Evolutionary conservation across 2,329 filamentous ascomycete species (phyloP).

Genomic region (Ceratocystis harringtonii): DNA sequence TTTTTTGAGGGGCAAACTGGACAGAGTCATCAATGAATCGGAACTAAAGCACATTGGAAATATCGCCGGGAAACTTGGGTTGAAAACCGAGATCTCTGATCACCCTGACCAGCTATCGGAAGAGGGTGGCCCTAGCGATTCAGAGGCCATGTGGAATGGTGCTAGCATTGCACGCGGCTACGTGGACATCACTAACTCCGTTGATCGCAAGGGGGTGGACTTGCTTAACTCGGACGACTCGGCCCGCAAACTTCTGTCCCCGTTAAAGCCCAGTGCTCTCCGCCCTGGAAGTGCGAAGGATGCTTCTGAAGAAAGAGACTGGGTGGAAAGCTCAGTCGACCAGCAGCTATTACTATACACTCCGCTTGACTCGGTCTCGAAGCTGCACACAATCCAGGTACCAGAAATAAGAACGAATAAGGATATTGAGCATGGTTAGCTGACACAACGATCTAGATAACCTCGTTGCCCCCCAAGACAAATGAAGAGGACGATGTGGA

Average conservation of each 20-base stretch:
- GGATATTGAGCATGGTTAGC: conserved; percentile 17
- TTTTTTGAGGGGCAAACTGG: conserved; percentile 52
- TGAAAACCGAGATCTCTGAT: too few species aligned
- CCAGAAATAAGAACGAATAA: conserved; percentile 15
- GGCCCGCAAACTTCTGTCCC: conserved; percentile 60
- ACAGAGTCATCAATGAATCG: conserved; percentile 28
- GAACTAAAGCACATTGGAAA: conserved; percentile 22
- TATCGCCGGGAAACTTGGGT: too few species aligned
- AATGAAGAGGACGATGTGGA: conserved; percentile 55
- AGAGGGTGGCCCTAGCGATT: neutral
- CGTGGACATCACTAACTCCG: conserved; percentile 63
- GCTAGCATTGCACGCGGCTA: conserved; percentile 66
- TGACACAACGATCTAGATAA: conserved; percentile 46
- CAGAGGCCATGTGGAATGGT: conserved; percentile 48
- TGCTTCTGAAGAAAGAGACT: conserved; percentile 44
- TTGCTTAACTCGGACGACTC: conserved; percentile 71
- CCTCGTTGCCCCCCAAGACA: conserved; percentile 52
- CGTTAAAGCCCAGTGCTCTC: conserved; percentile 48
- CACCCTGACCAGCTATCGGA: conserved; percentile 40
- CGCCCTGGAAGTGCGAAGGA: conserved; percentile 37
- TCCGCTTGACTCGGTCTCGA: conserved; percentile 75
- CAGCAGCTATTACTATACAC: conserved; percentile 90
- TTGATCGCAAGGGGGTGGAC: conserved; percentile 68
- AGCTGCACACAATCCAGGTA: conserved; percentile 70
- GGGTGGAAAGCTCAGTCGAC: conserved; percentile 92